Conservation (phyloP, 2,329 filamentous ascomycete genomes). For the Coniochaeta sp. region DNA sequence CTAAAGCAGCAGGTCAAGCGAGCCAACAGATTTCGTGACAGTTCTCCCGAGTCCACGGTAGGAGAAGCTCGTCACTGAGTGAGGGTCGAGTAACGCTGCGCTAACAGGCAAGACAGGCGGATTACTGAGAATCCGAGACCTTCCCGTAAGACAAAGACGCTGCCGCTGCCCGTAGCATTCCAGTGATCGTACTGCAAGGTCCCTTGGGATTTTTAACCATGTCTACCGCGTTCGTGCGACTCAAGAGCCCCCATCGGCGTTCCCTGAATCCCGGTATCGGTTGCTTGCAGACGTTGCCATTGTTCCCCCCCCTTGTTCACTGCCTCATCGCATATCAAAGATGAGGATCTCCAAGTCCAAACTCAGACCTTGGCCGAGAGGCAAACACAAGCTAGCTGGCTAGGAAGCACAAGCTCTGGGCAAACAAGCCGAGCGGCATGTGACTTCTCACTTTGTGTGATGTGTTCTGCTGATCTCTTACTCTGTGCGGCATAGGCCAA, state of each 20-base stretch:
- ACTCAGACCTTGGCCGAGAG: neutral
- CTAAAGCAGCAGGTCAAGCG: neutral
- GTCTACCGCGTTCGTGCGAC: neutral
- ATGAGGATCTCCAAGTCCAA: neutral
- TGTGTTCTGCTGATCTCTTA: neutral
- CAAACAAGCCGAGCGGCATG: neutral
- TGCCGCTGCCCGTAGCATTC: neutral
- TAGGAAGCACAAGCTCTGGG: neutral
- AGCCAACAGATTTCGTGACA: neutral
- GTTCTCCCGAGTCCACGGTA: neutral
- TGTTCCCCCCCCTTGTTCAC: neutral
- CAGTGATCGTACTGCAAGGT: neutral
- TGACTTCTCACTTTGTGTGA: conserved; percentile 6
- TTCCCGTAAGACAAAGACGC: neutral
- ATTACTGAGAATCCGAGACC: neutral
- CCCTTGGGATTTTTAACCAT: neutral
- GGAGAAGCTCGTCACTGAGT: neutral
- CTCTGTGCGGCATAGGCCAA: conserved; percentile 4
- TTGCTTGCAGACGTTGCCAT: neutral
- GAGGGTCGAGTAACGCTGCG: neutral
- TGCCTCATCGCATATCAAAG: neutral
- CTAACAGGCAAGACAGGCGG: neutral
- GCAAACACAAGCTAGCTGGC: neutral
- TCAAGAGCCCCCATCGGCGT: neutral
- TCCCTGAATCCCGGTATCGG: neutral